phyloP scores from a whole-genome alignment of 1,139 yeast species.

The Candida pseudoviswanathii region DNA sequence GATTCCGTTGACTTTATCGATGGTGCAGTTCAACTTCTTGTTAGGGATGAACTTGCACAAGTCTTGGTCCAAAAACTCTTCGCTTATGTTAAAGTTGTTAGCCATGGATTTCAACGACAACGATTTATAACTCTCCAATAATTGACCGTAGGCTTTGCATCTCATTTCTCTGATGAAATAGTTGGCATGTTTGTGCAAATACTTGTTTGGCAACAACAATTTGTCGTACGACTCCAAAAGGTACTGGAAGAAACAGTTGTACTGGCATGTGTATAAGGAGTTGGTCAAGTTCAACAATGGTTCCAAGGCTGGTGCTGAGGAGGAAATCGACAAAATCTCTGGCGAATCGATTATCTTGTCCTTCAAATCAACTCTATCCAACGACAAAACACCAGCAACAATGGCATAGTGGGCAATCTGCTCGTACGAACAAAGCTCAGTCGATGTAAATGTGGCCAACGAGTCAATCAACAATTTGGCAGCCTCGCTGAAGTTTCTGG shows the following conservation, averaged over 20 bases:
- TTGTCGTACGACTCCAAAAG: conserved; percentile 78
- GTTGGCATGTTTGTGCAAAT: conserved; percentile 75
- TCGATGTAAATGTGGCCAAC: conserved; percentile 94
- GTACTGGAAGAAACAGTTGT: conserved; percentile 75
- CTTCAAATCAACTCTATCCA: conserved; percentile 85
- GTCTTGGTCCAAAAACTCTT: conserved; percentile 80
- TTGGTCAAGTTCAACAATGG: conserved; percentile 85
- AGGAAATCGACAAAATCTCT: conserved; percentile 79
- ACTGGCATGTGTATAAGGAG: conserved; percentile 87
- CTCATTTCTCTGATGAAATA: conserved; percentile 91
- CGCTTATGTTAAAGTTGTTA: conserved; percentile 82
- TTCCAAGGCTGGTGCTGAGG: conserved; percentile 71
- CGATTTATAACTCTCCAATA: conserved; percentile 91
- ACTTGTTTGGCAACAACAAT: conserved; percentile 73
- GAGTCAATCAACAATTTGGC: conserved; percentile 84
- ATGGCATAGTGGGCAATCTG: conserved; percentile 89
- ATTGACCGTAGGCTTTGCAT: conserved; percentile 92
- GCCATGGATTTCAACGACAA: conserved; percentile 93
- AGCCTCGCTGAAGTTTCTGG: conserved; percentile 83
- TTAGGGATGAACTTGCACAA: conserved; percentile 89
- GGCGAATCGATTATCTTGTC: conserved; percentile 89
- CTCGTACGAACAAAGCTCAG: conserved; percentile 87
- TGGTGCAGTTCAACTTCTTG: conserved; percentile 91
- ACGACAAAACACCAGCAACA: conserved; percentile 78
- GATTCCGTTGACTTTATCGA: conserved; percentile 93